Base-by-base conservation (phyloP, 2,329 filamentous ascomycete species). In the Pestalotiopsis sp. region DNA sequence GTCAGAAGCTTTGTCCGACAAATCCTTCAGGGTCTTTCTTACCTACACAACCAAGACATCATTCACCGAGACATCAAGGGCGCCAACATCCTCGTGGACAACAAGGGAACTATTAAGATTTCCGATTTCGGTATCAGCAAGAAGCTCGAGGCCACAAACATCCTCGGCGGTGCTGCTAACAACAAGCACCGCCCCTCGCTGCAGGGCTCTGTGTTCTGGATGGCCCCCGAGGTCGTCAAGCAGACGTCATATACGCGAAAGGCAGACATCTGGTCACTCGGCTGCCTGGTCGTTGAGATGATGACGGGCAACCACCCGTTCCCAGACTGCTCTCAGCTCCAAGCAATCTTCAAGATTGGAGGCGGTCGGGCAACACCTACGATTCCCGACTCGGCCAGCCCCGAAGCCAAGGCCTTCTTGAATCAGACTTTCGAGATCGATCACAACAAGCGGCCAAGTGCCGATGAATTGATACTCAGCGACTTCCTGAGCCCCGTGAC, bases 1-100 rank as follows among this genome's bases (percentile, higher is more conserved):
- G 95, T 98, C 69, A 92, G 95, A 77, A 98, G 96, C 81, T 99
- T 99, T 78, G 95, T 98, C 64, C 91, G 95, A 41, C 96, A 99
- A 81, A 99, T 99, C 73, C 86, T 99, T 70, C 92, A 92, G 41
- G 96, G 96, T 61, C 87, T 99, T 38, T 95, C 93, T 3, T 99
- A 98, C 79, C 89, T 99, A 17, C 96, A 99, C 83, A 92, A 92
- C 77, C 90, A 92, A 72, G 96, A 98, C 78, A 99, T 99, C 77
- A 98, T 99, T 75, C 96, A 99, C 80, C 92, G 96, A 70, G 96
- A 99, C 78, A 98, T 99, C 87, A 99, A 99, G 84, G 96, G 96
- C 62, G 96, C 96, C 80, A 99, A 99, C 78, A 97, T 99, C 74
- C 90, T 99, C 4, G 96, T 99, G 68, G 96, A 99, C 84, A 98